phyloP scores from a whole-genome alignment of 2,329 filamentous ascomycete species.

The Thermothelomyces thermophilus region DNA sequence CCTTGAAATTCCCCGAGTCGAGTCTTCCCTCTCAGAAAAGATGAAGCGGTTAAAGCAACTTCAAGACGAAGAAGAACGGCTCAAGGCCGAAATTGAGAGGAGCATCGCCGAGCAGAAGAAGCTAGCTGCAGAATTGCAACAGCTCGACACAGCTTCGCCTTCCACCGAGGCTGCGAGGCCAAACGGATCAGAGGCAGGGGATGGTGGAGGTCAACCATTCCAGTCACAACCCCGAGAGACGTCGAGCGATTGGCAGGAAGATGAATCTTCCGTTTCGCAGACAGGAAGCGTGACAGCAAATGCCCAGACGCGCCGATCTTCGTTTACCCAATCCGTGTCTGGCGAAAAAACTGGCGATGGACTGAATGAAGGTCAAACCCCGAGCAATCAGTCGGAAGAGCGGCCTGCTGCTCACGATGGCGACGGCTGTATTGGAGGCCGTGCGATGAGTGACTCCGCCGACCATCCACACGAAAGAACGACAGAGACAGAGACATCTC shows the following conservation, averaged over 20 bases:
- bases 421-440: background rate
- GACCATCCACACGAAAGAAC: background rate
- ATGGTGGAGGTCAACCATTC: background rate
- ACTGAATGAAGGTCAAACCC: background rate
- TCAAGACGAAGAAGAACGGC: slow-evolving; percentile 40
- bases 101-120: slow-evolving; percentile 30
- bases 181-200: background rate
- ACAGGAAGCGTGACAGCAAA: background rate
- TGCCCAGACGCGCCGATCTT: background rate
- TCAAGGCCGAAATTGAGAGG: slow-evolving; percentile 42
- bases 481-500: background rate
- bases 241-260: background rate
- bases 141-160: slow-evolving; percentile 32
- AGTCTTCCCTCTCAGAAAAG: slow-evolving; percentile 37
- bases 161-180: slow-evolving; percentile 27
- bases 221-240: background rate
- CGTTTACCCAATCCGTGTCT: background rate
- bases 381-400: background rate
- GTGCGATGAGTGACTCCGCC: background rate
- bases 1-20: slow-evolving; percentile 34
- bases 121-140: slow-evolving; percentile 29
- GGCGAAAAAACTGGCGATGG: slow-evolving; percentile 7
- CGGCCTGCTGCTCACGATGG: background rate
- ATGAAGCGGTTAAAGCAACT: slow-evolving; percentile 41
- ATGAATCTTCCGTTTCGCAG: background rate